Evolutionary conservation across 192 early-diverging fungal species (phyloP).

Genomic region (Linderina pennispora): DNA sequence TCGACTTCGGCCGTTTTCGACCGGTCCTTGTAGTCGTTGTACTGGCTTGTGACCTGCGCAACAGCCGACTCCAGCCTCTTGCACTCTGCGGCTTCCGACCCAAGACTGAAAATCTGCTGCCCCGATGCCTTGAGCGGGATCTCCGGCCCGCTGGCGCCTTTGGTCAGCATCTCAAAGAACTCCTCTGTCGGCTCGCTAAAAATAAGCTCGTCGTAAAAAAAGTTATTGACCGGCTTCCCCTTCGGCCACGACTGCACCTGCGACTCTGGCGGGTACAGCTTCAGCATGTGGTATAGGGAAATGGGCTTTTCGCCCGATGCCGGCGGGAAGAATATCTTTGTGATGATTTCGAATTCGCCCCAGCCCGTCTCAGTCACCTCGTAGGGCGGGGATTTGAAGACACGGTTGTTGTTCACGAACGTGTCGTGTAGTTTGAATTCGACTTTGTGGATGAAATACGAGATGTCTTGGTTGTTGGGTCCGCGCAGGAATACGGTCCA

Average conservation of each 20-base stretch:
- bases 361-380: slow-evolving; percentile 96
- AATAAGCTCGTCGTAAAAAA: slow-evolving; percentile 50
- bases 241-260: slow-evolving; percentile 39
- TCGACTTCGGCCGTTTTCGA: slow-evolving; percentile 43
- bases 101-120: slow-evolving; percentile 42
- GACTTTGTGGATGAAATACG: slow-evolving; percentile 82
- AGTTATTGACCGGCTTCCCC: slow-evolving; percentile 45
- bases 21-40: slow-evolving; percentile 48
- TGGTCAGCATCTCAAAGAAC: slow-evolving; percentile 56
- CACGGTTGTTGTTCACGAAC: slow-evolving; percentile 56
- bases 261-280: slow-evolving; percentile 69
- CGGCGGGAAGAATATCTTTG: slow-evolving; percentile 83
- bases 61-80: slow-evolving; percentile 54
- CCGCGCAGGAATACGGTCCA: slow-evolving; percentile 91
- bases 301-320: slow-evolving; percentile 72
- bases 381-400: slow-evolving; percentile 76
- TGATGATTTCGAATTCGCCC: slow-evolving; percentile 98
- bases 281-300: slow-evolving; percentile 81
- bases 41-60: slow-evolving; percentile 51
- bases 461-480: slow-evolving; percentile 80
- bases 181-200: slow-evolving; percentile 82
- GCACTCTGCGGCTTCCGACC: slow-evolving; percentile 66
- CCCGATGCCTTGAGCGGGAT: slow-evolving; percentile 46
- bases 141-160: slow-evolving; percentile 43
- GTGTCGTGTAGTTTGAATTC: slow-evolving; percentile 95